Percentiles rank a stretch among this genome's conserved stretches.
phyloP scores from a whole-genome alignment of 75 land plant species.

The Picea glauca region DNA sequence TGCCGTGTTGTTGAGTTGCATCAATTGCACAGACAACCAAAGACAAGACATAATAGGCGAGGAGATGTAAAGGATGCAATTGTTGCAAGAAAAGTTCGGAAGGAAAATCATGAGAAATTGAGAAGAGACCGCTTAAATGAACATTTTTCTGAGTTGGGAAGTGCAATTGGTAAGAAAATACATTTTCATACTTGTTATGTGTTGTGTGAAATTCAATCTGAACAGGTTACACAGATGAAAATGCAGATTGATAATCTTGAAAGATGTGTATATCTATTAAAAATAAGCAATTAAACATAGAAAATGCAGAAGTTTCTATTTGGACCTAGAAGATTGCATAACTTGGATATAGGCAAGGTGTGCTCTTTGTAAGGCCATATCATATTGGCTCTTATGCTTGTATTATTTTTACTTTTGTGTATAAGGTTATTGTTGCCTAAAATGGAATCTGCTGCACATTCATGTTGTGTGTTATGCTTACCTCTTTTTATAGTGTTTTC shows the following conservation, averaged over 20 bases:
- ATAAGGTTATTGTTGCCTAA: background rate
- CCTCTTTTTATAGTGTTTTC: background rate
- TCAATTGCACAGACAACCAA: too few relatives aligned
- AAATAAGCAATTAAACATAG: background rate
- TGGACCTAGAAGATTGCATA: background rate
- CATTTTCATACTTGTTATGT: background rate
- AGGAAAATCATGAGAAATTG: conserved; percentile 90
- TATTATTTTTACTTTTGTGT: background rate
- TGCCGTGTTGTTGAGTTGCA: too few relatives aligned
- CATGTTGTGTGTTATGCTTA: background rate
- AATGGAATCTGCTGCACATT: background rate
- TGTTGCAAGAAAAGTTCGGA: conserved; percentile 73
- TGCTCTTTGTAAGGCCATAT: background rate
- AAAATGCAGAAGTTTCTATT: background rate
- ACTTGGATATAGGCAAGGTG: background rate
- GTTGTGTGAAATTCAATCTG: background rate
- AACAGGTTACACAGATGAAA: conserved; percentile 1
- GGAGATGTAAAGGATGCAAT: conserved; percentile 8
- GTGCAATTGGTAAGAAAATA: conserved; percentile 54
- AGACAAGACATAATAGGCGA: too few relatives aligned
- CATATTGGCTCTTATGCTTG: background rate
- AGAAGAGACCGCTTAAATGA: conserved; percentile 91
- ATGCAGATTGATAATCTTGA: background rate
- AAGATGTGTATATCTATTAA: background rate
- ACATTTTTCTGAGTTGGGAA: conserved; percentile 83